Evolutionary conservation across 768 basidiomycete species (phyloP), one percentile per base, ranked within the genome.

Genomic region (Russula brevipes): DNA sequence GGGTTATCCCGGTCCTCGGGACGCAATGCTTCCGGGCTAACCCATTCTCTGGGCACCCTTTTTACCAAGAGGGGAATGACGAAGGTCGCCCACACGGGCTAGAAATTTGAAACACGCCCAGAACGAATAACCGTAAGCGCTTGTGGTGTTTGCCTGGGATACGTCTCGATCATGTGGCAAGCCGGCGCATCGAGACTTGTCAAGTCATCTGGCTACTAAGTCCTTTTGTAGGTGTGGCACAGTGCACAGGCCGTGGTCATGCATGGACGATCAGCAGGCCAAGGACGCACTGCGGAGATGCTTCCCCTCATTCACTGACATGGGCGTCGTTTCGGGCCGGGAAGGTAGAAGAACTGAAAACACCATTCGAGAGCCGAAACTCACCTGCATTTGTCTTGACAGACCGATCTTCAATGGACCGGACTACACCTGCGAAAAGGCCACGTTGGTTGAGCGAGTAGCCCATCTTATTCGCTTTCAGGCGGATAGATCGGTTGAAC

Each of bases 371-470:
- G 39, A n/a, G 69, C 33, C 9, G 10, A 46, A 7, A 54, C 77
- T 39, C 57, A 85, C 90, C 90, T 61, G 76, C 70, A 67, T 80
- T 82, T 12, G 84, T 70, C 70, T 90, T 88, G 63, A 87, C 78
- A 45, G 79, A 76, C 44, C 82, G 75, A 67, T 89, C 80, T 36
- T 78, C 78, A 16, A 84, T 84, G 71, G 91, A 86, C 11, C 94
- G 82, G 16, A 90, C 72, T 38, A 94, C 86, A 0, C 83, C 87
- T 6, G 76, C 79, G 68, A 80, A 94, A 5, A 98, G 74, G 0
- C 94, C 94, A 51, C 84, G 82, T 72, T 98, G 94, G 68, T 98
- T 97, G 51, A 98, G 79, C 12, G 88, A 89, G 73, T 86, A 93
- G 0, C 92, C 91, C 71, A 87, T 80, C 52, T 80, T 83, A 66